These are phyloP conservation scores for Lactarius pseudohatsudake DNA, from an alignment of 768 basidiomycete genomes.

Conservation along the genomic window DNA sequence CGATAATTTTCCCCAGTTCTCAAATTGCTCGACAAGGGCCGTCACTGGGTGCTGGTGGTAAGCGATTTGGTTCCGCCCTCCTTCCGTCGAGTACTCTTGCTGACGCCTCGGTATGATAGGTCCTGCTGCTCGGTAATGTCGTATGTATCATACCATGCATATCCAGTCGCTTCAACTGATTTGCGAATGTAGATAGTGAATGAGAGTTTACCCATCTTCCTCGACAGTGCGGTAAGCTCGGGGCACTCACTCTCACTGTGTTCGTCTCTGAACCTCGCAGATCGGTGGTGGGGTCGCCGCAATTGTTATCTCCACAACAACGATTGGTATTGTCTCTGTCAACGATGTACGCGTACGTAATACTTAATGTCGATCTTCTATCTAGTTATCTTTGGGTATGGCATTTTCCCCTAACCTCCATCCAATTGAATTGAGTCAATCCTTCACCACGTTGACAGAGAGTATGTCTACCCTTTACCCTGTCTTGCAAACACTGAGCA, in stretches of 20 bases:
- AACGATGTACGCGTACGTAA: not conserved
- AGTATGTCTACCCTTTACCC: conserved; percentile 4
- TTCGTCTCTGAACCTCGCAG: conserved; percentile 28
- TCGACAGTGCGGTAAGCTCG: conserved; percentile 62
- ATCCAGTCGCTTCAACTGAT: not conserved
- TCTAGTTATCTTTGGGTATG: conserved; percentile 80
- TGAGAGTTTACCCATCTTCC: conserved; percentile 80
- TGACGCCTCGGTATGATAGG: conserved; percentile 41
- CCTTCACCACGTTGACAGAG: not conserved
- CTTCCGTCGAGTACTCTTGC: conserved; percentile 21
- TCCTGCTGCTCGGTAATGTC: conserved; percentile 86
- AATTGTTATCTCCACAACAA: conserved; percentile 73
- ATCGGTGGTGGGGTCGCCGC: conserved; percentile 74
- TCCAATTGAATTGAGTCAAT: not conserved
- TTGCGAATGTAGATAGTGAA: conserved; percentile 59
- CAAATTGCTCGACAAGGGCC: conserved; percentile 47
- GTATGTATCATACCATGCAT: conserved; percentile 42
- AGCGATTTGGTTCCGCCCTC: conserved; percentile 18
- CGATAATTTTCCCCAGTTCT: conserved; percentile 39
- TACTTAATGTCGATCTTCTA: conserved; percentile 8
- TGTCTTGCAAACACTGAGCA: not conserved
- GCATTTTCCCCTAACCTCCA: conserved; percentile 17
- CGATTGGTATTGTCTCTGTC: conserved; percentile 51
- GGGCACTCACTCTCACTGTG: not conserved
- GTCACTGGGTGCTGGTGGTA: conserved; percentile 90